Conservation (phyloP, 768 basidiomycete genomes). For the Amanita polypyramis region DNA sequence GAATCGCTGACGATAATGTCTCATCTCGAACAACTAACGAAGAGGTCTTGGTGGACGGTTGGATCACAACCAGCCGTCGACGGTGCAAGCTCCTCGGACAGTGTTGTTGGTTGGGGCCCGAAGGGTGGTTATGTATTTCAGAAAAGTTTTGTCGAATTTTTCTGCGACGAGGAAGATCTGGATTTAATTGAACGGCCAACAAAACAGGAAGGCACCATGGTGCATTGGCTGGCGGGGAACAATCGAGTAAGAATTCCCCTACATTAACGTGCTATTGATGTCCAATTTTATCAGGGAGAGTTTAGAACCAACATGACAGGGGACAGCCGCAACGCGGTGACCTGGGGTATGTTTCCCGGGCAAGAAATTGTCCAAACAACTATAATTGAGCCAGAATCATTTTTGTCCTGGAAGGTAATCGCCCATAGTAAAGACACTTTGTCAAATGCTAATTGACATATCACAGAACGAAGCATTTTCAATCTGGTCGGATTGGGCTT, state of each 20-base stretch:
- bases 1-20: conserved; percentile 79
- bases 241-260: conserved; percentile 38
- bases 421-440: not conserved
- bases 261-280: not conserved
- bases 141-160: conserved; percentile 97
- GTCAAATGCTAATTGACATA: not conserved
- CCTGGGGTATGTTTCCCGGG: conserved; percentile 97
- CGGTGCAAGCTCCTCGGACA: conserved; percentile 62
- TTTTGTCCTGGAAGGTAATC: conserved; percentile 89
- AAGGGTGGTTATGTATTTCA: conserved; percentile 91
- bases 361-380: conserved; percentile 95
- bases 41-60: conserved; percentile 88
- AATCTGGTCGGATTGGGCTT: conserved; percentile 93
- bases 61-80: conserved; percentile 94
- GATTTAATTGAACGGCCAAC: conserved; percentile 33
- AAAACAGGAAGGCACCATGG: conserved; percentile 44
- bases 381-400: conserved; percentile 91
- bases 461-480: conserved; percentile 89
- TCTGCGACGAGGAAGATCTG: conserved; percentile 55
- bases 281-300: conserved; percentile 45
- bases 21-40: conserved; percentile 67
- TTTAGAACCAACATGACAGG: conserved; percentile 70
- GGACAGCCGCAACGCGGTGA: conserved; percentile 85
- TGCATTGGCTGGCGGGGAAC: conserved; percentile 85
- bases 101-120: conserved; percentile 89